These are phyloP conservation scores for Starmerella roubikii DNA, from an alignment of 805 yeast species.

Conservation along the genomic window DNA sequence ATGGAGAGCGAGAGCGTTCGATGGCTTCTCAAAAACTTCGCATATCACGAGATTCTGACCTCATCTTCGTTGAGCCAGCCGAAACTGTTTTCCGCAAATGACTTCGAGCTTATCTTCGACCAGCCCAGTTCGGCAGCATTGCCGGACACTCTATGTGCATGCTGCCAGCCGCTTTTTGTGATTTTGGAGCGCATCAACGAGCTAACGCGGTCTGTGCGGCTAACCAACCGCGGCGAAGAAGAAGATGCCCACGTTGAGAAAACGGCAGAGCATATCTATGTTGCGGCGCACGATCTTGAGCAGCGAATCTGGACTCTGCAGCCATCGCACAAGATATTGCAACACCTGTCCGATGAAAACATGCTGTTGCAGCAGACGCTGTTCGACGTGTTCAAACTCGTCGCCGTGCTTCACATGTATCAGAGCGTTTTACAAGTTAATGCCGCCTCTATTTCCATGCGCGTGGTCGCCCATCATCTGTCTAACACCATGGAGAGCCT, in stretches of 20 bases:
- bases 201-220: conserved; percentile 35
- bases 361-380: conserved; percentile 52
- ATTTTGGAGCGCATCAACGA: conserved; percentile 56
- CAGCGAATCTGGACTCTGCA: conserved; percentile 34
- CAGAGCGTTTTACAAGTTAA: conserved; percentile 50
- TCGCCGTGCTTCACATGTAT: conserved; percentile 52
- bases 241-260: conserved; percentile 2
- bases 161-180: conserved; percentile 53
- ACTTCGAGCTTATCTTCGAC: conserved; percentile 11
- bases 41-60: conserved; percentile 66
- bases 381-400: conserved; percentile 57
- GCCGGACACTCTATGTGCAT: conserved; percentile 59
- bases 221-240: conserved; percentile 18
- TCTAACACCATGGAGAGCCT: conserved; percentile 45
- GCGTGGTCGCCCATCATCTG: conserved; percentile 41
- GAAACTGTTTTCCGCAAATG: conserved; percentile 43
- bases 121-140: conserved; percentile 22
- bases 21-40: conserved; percentile 65
- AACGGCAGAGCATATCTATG: conserved; percentile 11
- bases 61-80: conserved; percentile 42
- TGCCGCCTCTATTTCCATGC: conserved; percentile 51
- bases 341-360: conserved; percentile 32
- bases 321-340: conserved; percentile 40
- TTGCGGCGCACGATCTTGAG: conserved; percentile 31
- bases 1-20: conserved; percentile 43